Evolutionary conservation across 2,329 filamentous ascomycete species (phyloP).

Genomic region (Metarhizium brunneum): DNA sequence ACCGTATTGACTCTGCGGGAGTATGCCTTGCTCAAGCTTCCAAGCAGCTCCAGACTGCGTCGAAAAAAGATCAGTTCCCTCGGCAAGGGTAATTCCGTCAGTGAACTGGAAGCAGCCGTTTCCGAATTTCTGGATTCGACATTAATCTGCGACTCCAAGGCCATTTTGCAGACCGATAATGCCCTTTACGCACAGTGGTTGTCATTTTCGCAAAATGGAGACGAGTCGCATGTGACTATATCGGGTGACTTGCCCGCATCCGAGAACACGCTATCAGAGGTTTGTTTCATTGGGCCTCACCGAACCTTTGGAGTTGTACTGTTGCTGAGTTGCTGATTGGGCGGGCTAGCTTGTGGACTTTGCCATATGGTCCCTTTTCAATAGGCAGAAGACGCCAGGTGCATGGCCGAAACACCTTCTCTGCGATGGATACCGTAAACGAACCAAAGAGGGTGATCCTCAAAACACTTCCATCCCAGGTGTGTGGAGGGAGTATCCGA

Average conservation of each 20-base stretch:
- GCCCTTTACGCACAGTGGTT: conserved; percentile 46
- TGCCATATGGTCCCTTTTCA: conserved; percentile 69
- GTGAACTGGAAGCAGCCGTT: conserved; percentile 33
- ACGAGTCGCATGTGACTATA: conserved; percentile 47
- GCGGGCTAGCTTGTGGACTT: conserved; percentile 62
- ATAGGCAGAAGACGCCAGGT: conserved; percentile 35
- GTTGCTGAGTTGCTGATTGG: neutral
- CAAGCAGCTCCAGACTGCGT: conserved; percentile 54
- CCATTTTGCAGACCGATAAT: conserved; percentile 16
- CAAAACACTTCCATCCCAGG: conserved; percentile 48
- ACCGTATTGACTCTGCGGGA: conserved; percentile 58
- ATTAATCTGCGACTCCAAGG: conserved; percentile 48
- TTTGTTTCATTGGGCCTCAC: conserved; percentile 20
- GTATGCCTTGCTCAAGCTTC: conserved; percentile 59
- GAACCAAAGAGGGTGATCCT: conserved; percentile 20
- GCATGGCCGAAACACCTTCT: conserved; percentile 62
- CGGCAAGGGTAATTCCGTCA: conserved; percentile 20
- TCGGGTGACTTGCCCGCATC: conserved; percentile 35
- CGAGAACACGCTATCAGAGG: conserved; percentile 54
- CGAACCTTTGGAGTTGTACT: neutral
- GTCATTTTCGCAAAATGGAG: conserved; percentile 52
- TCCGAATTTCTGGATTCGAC: conserved; percentile 57
- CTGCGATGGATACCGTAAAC: conserved; percentile 69
- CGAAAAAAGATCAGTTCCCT: conserved; percentile 45
- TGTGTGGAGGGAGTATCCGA: conserved; percentile 53